phyloP scores from a whole-genome alignment of 73 alveolate genomes.

The Durusdinium trenchii region DNA sequence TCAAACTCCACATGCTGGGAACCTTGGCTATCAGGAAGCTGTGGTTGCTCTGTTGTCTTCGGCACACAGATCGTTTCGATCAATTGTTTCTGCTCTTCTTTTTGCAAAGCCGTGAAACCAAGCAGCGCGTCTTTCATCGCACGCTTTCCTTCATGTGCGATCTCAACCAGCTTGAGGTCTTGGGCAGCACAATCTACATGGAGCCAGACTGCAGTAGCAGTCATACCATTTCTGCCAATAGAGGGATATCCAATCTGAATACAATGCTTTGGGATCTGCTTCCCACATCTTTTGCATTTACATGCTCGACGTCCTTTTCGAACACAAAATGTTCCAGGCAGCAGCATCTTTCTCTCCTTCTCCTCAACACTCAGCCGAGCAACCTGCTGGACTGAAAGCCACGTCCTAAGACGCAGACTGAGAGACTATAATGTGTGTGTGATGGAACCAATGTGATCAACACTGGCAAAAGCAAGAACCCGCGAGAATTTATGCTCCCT shows the following conservation, averaged over 20 bases:
- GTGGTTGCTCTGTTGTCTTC: background rate
- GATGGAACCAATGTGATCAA: background rate
- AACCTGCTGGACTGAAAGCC: background rate
- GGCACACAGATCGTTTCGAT: background rate
- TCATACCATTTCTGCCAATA: background rate
- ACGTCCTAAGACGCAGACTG: background rate
- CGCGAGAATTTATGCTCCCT: background rate
- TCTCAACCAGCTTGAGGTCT: background rate
- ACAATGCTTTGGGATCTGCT: background rate
- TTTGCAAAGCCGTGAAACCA: conserved; percentile 20
- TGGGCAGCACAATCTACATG: background rate
- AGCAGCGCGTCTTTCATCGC: background rate
- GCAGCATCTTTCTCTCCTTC: background rate
- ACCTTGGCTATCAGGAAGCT: conserved; percentile 18
- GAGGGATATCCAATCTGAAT: conserved; percentile 2
- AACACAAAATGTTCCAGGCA: background rate
- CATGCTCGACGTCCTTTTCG: background rate
- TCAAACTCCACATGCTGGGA: background rate
- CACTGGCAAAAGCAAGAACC: background rate
- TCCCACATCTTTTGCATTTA: conserved; percentile 19
- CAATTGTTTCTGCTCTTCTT: background rate
- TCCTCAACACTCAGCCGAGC: background rate
- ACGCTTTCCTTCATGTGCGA: conserved; percentile 12
- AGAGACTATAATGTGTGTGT: too few relatives aligned
- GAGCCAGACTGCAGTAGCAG: background rate